Evolutionary conservation across 768 basidiomycete species (phyloP), one percentile per base, ranked within the genome.

Genomic region (Pisolithus tinctorius): DNA sequence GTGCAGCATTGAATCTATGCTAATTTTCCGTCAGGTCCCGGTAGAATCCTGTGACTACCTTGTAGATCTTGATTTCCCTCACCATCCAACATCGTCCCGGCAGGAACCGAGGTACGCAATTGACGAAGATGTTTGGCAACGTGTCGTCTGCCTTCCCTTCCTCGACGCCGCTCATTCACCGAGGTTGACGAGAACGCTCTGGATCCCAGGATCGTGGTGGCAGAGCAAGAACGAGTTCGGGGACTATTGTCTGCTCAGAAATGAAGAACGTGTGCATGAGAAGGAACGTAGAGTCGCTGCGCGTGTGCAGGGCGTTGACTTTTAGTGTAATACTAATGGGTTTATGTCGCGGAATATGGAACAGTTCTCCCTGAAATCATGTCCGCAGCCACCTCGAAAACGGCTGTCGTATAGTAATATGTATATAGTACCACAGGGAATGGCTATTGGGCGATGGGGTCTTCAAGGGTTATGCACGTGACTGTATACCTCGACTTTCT

Each of bases 181-280:
- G 31, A 64, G 82, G 48, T 69, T 91, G 55, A 85, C 88, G 39
- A 76, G 95, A 47, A 77, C 82, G 26, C 73, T 97, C 52, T 95
- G 88, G 84, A 63, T 88, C 38, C 95, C 94, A 6, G 81, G 83
- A 11, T 65, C 74, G 43, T 69, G 68, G 53, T 90, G 91, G 84
- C 79, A 84, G 56, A 69, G 67, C 25, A 68, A 69, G 56, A 91
- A 95, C 63, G 76, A 77, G 52, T 96, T 79, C 66, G 95, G 95
- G 1, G 91, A 97, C 60, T 96, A 92, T 64, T 96, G 94, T 65
- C 63, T 99, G 55, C 73, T 99, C 54, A 82, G 76, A 66, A 85
- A 91, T 57, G 78, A 66, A 58, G 70, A 63, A 54, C 60, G 47
- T 16, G 53, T 70, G 36, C 39, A 47, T 45, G 49, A 13, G 34